Conservation (phyloP, 805 yeast species). For the Diddensiella transvaalensis region DNA sequence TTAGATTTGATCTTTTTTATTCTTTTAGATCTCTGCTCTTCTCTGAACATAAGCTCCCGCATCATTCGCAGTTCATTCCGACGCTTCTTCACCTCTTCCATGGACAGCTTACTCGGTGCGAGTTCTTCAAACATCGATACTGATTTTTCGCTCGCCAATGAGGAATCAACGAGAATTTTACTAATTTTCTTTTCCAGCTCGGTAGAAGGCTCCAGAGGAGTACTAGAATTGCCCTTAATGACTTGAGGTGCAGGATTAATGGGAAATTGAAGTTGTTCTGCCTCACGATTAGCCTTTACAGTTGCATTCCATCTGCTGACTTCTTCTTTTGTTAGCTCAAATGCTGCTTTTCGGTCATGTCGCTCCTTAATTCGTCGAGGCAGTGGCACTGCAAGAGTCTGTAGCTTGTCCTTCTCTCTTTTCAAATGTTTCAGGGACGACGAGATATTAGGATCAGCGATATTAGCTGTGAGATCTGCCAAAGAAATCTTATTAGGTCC, state of each 20-base stretch:
- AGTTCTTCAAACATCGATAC: conserved; percentile 85
- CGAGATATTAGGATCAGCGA: conserved; percentile 47
- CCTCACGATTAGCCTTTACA: conserved; percentile 71
- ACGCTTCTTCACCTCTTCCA: conserved; percentile 72
- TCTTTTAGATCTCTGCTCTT: conserved; percentile 85
- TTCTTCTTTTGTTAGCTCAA: conserved; percentile 81
- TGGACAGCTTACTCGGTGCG: conserved; percentile 73
- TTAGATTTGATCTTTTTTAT: conserved; percentile 94
- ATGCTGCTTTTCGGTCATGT: conserved; percentile 85
- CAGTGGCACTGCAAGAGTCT: conserved; percentile 71
- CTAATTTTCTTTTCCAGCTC: conserved; percentile 68
- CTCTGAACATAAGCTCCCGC: conserved; percentile 96
- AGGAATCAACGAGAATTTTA: conserved; percentile 57
- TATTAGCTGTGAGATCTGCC: conserved; percentile 67
- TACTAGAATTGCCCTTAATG: conserved; percentile 54
- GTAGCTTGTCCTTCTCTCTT: conserved; percentile 33
- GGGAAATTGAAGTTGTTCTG: conserved; percentile 82
- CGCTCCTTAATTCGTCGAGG: conserved; percentile 83
- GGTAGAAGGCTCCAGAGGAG: conserved; percentile 43
- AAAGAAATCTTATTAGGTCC: conserved; percentile 57
- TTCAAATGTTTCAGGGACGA: conserved; percentile 47
- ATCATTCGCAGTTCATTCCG: conserved; percentile 80
- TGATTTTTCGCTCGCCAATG: conserved; percentile 65
- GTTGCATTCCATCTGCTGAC: conserved; percentile 85
- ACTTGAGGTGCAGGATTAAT: conserved; percentile 44